Conservation (phyloP, 306 rosid species). For the Cicer bijugum region DNA sequence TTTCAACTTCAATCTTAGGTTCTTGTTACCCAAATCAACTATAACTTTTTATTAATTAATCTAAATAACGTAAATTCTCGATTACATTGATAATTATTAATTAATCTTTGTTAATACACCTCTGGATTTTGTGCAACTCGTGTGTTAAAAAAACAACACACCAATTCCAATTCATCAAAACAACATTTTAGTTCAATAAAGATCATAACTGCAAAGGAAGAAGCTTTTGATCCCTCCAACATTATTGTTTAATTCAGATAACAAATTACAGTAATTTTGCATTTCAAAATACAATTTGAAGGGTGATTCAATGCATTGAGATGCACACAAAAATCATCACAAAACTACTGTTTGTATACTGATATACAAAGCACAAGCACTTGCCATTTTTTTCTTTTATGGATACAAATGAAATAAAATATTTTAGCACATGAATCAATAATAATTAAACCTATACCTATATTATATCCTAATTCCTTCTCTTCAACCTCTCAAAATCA, state of each 20-base stretch:
- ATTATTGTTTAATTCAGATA: background rate
- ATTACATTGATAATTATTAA: no score
- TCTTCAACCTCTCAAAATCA: slow-evolving; percentile 39
- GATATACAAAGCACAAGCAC: slow-evolving; percentile 31
- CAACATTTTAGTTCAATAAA: background rate
- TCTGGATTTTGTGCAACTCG: no score
- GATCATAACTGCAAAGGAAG: background rate
- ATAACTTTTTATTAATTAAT: no score
- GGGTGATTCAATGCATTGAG: background rate
- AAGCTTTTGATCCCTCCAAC: background rate
- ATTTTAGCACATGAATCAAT: slow-evolving; percentile 47
- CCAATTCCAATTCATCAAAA: background rate
- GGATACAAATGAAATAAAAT: slow-evolving; percentile 26
- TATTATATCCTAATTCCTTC: slow-evolving; percentile 39
- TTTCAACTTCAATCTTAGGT: no score
- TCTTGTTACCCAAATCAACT: no score
- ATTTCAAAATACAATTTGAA: background rate
- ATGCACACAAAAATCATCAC: background rate
- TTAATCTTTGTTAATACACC: no score
- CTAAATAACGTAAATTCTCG: no score
- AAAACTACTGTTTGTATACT: background rate
- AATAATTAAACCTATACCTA: slow-evolving; percentile 45
- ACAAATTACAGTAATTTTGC: background rate
- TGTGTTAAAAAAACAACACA: background rate
- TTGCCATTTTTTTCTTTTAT: background rate